Percentiles rank a stretch among this genome's conserved stretches.
phyloP scores from a whole-genome alignment of 352 stramenopile genomes.

The Globisporangium rhizosaccharum region DNA sequence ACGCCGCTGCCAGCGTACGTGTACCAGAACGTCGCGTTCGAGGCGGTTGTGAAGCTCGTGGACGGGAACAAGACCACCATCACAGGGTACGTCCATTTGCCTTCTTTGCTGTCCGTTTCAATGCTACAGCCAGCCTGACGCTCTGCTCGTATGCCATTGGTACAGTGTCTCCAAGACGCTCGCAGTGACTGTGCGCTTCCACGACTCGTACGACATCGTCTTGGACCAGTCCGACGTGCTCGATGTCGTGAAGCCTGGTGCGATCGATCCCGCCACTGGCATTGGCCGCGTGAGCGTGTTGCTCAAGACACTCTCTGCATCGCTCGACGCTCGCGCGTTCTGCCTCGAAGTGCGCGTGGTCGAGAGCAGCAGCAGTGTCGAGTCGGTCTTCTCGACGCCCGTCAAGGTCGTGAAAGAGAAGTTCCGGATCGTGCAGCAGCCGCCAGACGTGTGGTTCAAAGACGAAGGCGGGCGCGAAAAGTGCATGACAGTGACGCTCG shows the following conservation, averaged over 20 bases:
- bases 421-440: constrained; percentile 67
- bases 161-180: constrained; percentile 33
- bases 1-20: constrained; percentile 52
- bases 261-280: constrained; percentile 33
- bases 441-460: constrained; percentile 94
- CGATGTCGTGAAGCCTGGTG: constrained; percentile 15
- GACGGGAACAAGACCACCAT: constrained; percentile 52
- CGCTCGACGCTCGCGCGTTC: constrained; percentile 56
- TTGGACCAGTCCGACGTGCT: constrained; percentile 47
- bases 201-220: constrained; percentile 75
- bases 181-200: constrained; percentile 56
- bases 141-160: not conserved
- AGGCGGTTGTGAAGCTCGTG: constrained; percentile 53
- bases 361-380: constrained; percentile 33
- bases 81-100: constrained; percentile 29
- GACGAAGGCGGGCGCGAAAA: constrained; percentile 95
- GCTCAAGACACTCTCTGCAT: constrained; percentile 46
- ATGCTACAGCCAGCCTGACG: no score
- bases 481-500: constrained; percentile 88
- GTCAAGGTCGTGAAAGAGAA: constrained; percentile 77
- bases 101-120: not conserved
- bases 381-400: constrained; percentile 58
- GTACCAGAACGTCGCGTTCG: constrained; percentile 58
- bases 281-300: constrained; percentile 39
- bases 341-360: constrained; percentile 55